Evolutionary conservation across 78 protist genomes (phyloP).

Genomic region (Monosiga brevicollis): DNA sequence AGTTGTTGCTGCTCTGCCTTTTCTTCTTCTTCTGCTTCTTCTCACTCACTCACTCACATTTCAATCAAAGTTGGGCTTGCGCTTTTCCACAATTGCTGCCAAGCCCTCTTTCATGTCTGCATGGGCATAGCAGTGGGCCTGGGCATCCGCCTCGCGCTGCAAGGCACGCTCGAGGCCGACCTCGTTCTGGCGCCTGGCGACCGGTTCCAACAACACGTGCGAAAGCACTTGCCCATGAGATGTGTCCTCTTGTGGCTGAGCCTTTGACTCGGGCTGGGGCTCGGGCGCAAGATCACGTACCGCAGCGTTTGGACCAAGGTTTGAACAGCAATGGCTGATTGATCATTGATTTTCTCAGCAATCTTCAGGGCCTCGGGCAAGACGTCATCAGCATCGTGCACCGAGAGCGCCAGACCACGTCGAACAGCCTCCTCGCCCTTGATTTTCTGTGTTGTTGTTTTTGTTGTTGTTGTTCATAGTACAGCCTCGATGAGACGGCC

Average conservation of each 20-base stretch:
- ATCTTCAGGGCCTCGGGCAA: too few relatives aligned
- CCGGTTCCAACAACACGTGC: background rate
- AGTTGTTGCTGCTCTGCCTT: too few relatives aligned
- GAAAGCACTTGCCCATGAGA: background rate
- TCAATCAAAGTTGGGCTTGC: too few relatives aligned
- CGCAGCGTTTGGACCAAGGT: background rate
- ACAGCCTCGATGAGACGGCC: background rate
- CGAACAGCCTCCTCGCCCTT: background rate
- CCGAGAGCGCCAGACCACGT: background rate
- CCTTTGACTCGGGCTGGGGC: too few relatives aligned
- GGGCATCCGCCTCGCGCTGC: slow-evolving; percentile 8
- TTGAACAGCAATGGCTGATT: background rate
- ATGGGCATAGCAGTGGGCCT: slow-evolving; percentile 8
- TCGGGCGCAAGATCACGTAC: background rate
- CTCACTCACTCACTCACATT: too few relatives aligned
- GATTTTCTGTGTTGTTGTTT: background rate
- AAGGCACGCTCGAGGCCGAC: slow-evolving; percentile 7
- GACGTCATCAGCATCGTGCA: background rate
- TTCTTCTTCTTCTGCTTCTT: too few relatives aligned
- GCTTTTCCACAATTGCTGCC: too few relatives aligned
- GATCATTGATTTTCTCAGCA: too few relatives aligned
- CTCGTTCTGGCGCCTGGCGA: background rate
- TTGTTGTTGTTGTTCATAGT: background rate
- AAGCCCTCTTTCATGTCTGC: background rate
- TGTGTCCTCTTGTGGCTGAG: background rate